A percentile compares a stretch with the other conserved stretches of the same genome.
Conservation (phyloP, 805 yeast genomes). For the Ogataea siamensis region DNA sequence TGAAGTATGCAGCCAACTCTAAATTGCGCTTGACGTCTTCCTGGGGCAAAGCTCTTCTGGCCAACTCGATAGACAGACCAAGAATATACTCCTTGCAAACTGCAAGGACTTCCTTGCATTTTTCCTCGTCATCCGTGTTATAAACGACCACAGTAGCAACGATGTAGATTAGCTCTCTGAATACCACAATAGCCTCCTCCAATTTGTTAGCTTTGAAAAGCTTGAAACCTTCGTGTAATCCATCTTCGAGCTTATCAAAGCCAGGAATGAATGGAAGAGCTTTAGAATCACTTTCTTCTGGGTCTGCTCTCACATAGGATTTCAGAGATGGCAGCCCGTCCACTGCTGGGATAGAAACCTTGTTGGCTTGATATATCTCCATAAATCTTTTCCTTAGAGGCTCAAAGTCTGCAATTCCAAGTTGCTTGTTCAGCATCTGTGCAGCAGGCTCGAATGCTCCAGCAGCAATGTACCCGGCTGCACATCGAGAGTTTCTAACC, state of each 20-base stretch:
- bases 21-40: conserved; percentile 78
- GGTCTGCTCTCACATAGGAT: conserved; percentile 64
- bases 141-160: conserved; percentile 69
- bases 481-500: conserved; percentile 84
- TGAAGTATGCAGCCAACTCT: conserved; percentile 94
- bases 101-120: conserved; percentile 66
- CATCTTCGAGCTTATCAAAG: conserved; percentile 58
- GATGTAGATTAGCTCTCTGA: conserved; percentile 78
- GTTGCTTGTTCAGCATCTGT: conserved; percentile 83
- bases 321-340: conserved; percentile 71
- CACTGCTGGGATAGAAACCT: conserved; percentile 70
- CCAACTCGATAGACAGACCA: conserved; percentile 87
- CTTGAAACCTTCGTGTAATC: conserved; percentile 72
- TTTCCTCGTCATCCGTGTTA: conserved; percentile 70
- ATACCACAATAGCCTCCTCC: conserved; percentile 72
- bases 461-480: conserved; percentile 92
- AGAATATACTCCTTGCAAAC: conserved; percentile 87
- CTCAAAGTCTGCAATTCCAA: conserved; percentile 82
- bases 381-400: conserved; percentile 82
- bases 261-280: conserved; percentile 75
- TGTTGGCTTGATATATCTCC: conserved; percentile 79
- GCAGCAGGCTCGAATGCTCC: conserved; percentile 97
- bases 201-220: conserved; percentile 81
- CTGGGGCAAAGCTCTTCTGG: conserved; percentile 77
- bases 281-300: conserved; percentile 49